Conservation (phyloP, 2,329 filamentous ascomycete species). For the Diplodia corticola region DNA sequence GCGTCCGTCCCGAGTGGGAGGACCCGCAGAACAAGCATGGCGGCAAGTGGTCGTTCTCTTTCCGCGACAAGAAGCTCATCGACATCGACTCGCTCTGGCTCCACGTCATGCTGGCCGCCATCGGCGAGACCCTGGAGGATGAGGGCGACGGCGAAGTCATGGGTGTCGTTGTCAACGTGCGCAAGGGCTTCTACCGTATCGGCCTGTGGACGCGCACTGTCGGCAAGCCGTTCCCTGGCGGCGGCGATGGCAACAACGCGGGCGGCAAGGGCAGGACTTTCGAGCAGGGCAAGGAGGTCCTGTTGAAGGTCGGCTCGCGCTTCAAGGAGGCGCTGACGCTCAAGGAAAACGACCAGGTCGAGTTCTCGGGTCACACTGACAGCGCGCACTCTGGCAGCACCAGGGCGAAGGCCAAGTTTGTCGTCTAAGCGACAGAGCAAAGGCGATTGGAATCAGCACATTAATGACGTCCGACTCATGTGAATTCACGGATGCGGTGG, state of each 20-base stretch:
- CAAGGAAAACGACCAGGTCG: conserved; percentile 72
- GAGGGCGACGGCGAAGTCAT: conserved; percentile 96
- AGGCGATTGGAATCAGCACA: background rate
- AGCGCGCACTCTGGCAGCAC: conserved; percentile 90
- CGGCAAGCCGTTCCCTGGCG: conserved; percentile 76
- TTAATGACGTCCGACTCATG: conserved; percentile 3
- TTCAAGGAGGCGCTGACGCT: conserved; percentile 94
- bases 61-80: conserved; percentile 91
- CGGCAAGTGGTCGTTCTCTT: conserved; percentile 97
- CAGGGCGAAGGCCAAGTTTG: conserved; percentile 91
- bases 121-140: conserved; percentile 95
- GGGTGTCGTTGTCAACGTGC: conserved; percentile 98
- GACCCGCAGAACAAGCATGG: conserved; percentile 98
- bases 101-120: conserved; percentile 92
- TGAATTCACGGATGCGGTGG: conserved; percentile 5
- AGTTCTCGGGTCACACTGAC: conserved; percentile 97
- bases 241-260: conserved; percentile 70
- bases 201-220: conserved; percentile 96
- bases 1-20: conserved; percentile 97
- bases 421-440: conserved; percentile 58
- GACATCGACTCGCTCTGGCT: conserved; percentile 96
- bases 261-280: conserved; percentile 73
- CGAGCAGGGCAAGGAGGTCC: conserved; percentile 82
- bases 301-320: conserved; percentile 78
- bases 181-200: conserved; percentile 97